Base-by-base conservation (phyloP, 352 stramenopile species). In the Phytophthora boehmeriae region DNA sequence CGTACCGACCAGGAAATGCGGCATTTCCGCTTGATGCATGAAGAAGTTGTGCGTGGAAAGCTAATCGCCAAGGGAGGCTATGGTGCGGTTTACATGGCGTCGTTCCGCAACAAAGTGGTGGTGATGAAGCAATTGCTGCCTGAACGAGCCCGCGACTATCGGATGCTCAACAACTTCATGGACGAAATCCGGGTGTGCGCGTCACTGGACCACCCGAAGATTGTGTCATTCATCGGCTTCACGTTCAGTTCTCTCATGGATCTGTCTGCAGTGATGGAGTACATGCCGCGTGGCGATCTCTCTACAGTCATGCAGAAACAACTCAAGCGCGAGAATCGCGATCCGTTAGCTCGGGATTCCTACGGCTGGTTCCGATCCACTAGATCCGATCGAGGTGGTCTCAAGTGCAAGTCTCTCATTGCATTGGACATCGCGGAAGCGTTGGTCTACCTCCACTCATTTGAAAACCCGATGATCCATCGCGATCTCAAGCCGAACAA, bases 1-100 rank as follows among this genome's bases (percentile, higher is more conserved):
- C 82, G 84, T 1, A 90, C 74, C 11, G 84, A 93, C 34, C 70
- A 82, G 19, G 52, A 77, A 13, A 68, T 93, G 55, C 65, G 77
- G 28, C 66, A 73, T 28, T 89, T 75, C 50, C 81, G 80, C 1
- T 45, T 93, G 32, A 59, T 79, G 22, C 61, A 78, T 2, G 65
- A 77, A 10, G 79, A 89, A 20, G 71, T 93, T 6, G 39, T 62
- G 28, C 60, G 78, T 34, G 59, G 66, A 0, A 56, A 74, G 3
- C 39, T 76, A 52, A 57, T 91, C 34, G 80, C 81, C 0, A 75
- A 67, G 8, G 83, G 83, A 5, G 83, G 81, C 25, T 92, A 85
- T 53, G 83, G 83, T 0, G 61, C 79, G 19, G 78, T 92, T n/a
- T 81, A 86, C 42, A 56, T 82, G 8, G 83, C 81, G 5, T 56